Percentiles rank a stretch among this genome's conserved stretches.
Conservation (phyloP, 2,329 filamentous ascomycete species). For the Penicillium occitanis region DNA sequence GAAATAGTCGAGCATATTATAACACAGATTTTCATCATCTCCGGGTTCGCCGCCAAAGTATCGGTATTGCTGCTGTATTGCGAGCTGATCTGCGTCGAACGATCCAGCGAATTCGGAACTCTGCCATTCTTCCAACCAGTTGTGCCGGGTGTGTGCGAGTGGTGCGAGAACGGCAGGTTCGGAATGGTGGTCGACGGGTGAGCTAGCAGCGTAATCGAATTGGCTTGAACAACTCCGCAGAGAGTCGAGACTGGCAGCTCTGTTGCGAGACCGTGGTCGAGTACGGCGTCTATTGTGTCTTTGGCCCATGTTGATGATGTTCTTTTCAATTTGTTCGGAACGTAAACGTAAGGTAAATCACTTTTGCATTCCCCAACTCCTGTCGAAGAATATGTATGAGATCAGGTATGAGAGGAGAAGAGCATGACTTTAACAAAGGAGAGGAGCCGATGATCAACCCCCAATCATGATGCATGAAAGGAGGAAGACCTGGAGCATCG, state of each 20-base stretch:
- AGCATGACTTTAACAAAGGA: neutral
- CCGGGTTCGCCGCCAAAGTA: conserved; percentile 48
- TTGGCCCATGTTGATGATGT: conserved; percentile 41
- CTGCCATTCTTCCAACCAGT: conserved; percentile 43
- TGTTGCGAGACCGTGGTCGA: conserved; percentile 41
- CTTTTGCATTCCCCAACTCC: conserved; percentile 2
- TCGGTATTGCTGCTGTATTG: conserved; percentile 43
- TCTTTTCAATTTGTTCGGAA: conserved; percentile 3
- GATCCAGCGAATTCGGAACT: conserved; percentile 34
- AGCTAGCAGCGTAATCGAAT: conserved; percentile 17
- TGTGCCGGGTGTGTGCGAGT: conserved; percentile 44
- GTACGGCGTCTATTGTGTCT: conserved; percentile 49
- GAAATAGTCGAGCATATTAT: conserved; percentile 52
- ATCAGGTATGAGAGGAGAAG: neutral
- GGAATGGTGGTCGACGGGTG: conserved; percentile 26
- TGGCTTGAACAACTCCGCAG: conserved; percentile 19
- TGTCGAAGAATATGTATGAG: neutral
- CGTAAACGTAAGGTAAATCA: neutral
- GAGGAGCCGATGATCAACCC: conserved; percentile 4
- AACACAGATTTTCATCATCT: conserved; percentile 47
- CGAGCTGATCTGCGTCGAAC: conserved; percentile 28
- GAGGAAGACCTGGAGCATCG: conserved; percentile 1
- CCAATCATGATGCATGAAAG: conserved; percentile 13
- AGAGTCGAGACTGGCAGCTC: conserved; percentile 22
- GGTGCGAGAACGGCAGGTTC: conserved; percentile 25